Percentiles rank a stretch among this genome's conserved stretches.
Evolutionary conservation across 2,329 filamentous ascomycete genomes (phyloP).

Genomic region (Phialemonium atrogriseum): DNA sequence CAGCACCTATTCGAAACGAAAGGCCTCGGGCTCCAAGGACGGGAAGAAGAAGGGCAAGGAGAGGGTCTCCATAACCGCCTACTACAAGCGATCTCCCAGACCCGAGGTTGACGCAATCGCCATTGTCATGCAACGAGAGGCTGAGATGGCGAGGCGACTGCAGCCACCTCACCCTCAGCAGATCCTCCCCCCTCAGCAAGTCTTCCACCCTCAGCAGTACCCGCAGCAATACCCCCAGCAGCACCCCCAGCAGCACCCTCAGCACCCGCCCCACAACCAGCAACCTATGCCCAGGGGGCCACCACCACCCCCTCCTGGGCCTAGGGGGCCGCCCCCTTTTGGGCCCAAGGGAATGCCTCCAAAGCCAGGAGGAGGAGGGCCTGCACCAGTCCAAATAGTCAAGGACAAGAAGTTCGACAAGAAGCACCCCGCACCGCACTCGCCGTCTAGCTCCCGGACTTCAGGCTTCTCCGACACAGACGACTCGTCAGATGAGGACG

Average conservation of each 20-base stretch:
- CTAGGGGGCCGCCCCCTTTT: too few species aligned
- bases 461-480: not conserved
- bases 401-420: not conserved
- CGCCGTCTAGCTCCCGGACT: not conserved
- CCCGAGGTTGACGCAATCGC: slow-evolving; percentile 19
- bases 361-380: too few species aligned
- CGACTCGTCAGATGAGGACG: slow-evolving; percentile 2
- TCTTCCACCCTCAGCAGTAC: slow-evolving; percentile 3
- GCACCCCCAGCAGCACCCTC: not conserved
- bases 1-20: too few species aligned
- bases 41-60: slow-evolving; percentile 24
- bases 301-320: too few species aligned
- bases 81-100: slow-evolving; percentile 33
- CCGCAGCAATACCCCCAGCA: not conserved
- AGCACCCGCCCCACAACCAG: not conserved
- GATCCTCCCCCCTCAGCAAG: slow-evolving; percentile 3
- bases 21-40: not conserved
- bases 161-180: slow-evolving; percentile 3
- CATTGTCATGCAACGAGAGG: slow-evolving; percentile 15
- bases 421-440: not conserved
- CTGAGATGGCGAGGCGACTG: slow-evolving; percentile 5
- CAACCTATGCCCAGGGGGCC: too few species aligned
- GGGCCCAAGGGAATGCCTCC: too few species aligned
- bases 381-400: too few species aligned
- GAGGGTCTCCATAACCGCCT: slow-evolving; percentile 33